Base-by-base conservation (phyloP, 2,329 filamentous ascomycete genomes). In the Colletotrichum neosansevieriae region DNA sequence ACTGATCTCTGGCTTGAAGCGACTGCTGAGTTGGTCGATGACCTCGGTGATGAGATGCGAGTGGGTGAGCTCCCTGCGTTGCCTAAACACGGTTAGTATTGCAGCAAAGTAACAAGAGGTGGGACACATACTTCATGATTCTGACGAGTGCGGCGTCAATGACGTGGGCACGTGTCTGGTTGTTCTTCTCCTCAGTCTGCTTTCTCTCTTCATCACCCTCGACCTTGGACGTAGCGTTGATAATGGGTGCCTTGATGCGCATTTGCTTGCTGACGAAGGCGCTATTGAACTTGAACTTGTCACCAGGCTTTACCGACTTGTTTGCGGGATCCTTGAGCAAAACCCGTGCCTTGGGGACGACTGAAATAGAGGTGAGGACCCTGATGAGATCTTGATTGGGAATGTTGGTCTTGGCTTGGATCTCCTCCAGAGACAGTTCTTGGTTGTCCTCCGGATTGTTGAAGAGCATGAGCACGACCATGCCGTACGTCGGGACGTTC, bases 401-500 rank as follows among this genome's bases (percentile, higher is more conserved):
- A 32, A 98, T 97, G 72, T 91, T 92, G 1, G 94, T 97, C 72
- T 86, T 86, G 6, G 88, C 90, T 76, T 96, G 92, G 32, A 98
- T 96, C 71, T 97, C 93, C 63, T 96, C 92, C 62, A 89, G 88
- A 0, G 83, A 81, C 15, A 91, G 77, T 53, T 79, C 82, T 71
- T 84, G 79, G 34, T 77, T 83, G 6, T 86, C 83, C 2, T 76
- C 77, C 0, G 97, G 75, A 42, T 95, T 89, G 75, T 98, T 98
- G 85, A 98, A 99, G 0, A 98, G 87, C 50, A 97, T 79, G 19
- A 99, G 80, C 24, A 98, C 90, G 19, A 98, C 83, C 93, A 98
- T 97, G 74, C 91, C 94, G 77, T 96, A 96, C 0, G 96, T 98
- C 1, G 94, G 92, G 19, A 97, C 94, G 70, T 94, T 97, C 63